These are phyloP conservation scores for Starmerella etchellsii DNA, from an alignment of 805 yeast species.

Conservation along the genomic window DNA sequence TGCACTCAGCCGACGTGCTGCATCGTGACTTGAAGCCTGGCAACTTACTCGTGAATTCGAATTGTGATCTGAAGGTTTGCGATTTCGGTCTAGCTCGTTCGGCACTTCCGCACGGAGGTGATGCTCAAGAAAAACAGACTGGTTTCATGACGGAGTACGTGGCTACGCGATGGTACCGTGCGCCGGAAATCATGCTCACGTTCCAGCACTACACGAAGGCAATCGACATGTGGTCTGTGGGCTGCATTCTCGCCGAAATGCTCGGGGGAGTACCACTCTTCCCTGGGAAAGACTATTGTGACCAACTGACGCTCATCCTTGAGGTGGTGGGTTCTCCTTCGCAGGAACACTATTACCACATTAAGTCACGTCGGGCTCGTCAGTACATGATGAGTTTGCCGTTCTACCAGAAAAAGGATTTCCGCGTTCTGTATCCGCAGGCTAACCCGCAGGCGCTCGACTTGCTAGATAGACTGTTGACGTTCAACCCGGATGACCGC, in stretches of 20 bases:
- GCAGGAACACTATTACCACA: constrained; percentile 50
- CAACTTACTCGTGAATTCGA: constrained; percentile 82
- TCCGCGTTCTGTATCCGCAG: constrained; percentile 46
- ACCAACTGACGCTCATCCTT: constrained; percentile 80
- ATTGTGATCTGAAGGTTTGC: constrained; percentile 90
- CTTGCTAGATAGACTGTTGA: constrained; percentile 58
- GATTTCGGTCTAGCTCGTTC: constrained; percentile 96
- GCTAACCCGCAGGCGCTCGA: constrained; percentile 85
- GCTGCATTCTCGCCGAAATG: constrained; percentile 90
- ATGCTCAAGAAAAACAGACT: constrained; percentile 65
- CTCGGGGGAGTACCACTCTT: constrained; percentile 84
- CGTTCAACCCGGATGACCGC: constrained; percentile 76
- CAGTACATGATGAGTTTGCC: constrained; percentile 82
- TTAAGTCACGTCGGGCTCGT: constrained; percentile 81
- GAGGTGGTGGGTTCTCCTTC: constrained; percentile 87
- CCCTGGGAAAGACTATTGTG: constrained; percentile 91
- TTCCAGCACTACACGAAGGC: constrained; percentile 93
- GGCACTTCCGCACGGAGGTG: constrained; percentile 31
- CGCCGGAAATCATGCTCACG: constrained; percentile 93
- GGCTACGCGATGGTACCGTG: constrained; percentile 97
- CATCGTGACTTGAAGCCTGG: constrained; percentile 95
- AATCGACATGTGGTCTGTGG: constrained; percentile 95
- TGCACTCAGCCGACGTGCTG: constrained; percentile 83
- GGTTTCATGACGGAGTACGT: constrained; percentile 97
- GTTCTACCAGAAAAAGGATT: constrained; percentile 28